These are phyloP conservation scores for Capronia americana DNA, from an alignment of 2,329 filamentous ascomycete species.

Conservation along the genomic window DNA sequence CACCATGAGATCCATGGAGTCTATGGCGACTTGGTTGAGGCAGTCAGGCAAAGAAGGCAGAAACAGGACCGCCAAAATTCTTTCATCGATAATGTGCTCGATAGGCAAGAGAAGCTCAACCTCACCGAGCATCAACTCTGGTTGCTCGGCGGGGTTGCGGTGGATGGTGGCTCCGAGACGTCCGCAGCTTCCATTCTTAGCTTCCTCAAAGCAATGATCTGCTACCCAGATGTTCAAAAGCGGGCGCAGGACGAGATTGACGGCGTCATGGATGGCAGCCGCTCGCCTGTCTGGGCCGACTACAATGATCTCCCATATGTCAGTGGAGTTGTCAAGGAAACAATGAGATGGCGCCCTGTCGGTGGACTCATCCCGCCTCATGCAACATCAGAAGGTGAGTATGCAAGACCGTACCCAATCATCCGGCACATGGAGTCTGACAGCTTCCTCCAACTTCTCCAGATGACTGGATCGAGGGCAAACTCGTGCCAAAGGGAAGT, in stretches of 20 bases:
- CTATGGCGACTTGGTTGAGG: slow-evolving; percentile 47
- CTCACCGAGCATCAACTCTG: slow-evolving; percentile 51
- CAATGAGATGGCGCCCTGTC: slow-evolving; percentile 50
- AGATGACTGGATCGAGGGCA: slow-evolving; percentile 46
- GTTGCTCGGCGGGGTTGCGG: slow-evolving; percentile 40
- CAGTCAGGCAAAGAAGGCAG: slow-evolving; percentile 45
- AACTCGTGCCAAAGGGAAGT: slow-evolving; percentile 55
- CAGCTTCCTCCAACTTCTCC: slow-evolving; percentile 44
- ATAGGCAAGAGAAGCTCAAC: slow-evolving; percentile 43
- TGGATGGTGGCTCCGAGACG: slow-evolving; percentile 51
- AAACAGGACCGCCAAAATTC: slow-evolving; percentile 38
- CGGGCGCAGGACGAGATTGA: slow-evolving; percentile 55
- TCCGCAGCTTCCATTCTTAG: slow-evolving; percentile 49
- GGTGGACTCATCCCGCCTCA: slow-evolving; percentile 58
- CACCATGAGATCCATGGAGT: slow-evolving; percentile 50
- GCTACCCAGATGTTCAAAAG: slow-evolving; percentile 53
- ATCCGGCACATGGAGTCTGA: too few species aligned
- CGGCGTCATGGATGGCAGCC: slow-evolving; percentile 44
- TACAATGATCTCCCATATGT: slow-evolving; percentile 44
- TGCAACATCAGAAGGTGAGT: slow-evolving; percentile 42
- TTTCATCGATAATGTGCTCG: slow-evolving; percentile 52
- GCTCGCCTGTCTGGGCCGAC: slow-evolving; percentile 45
- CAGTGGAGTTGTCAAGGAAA: slow-evolving; percentile 43
- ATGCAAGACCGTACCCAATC: too few species aligned
- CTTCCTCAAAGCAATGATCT: slow-evolving; percentile 57